Evolutionary conservation across 2,329 filamentous ascomycete species (phyloP).

Genomic region (Neophaeococcomyces mojaviensis): DNA sequence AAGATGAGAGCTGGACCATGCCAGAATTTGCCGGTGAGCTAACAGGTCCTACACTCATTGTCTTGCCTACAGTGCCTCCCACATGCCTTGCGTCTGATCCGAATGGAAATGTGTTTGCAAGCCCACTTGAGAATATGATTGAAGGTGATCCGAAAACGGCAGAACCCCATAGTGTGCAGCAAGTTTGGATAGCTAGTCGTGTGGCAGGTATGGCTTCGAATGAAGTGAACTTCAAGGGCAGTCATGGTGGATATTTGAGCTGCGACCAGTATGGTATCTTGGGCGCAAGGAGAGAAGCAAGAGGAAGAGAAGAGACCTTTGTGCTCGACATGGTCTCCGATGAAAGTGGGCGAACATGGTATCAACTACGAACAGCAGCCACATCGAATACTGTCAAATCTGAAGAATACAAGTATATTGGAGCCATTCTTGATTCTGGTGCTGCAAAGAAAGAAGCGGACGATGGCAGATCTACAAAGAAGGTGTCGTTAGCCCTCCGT

Average conservation of each 20-base stretch:
- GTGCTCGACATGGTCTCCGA: slow-evolving; percentile 11
- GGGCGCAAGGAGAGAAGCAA: slow-evolving; percentile 21
- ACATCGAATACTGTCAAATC: slow-evolving; percentile 12
- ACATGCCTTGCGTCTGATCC: slow-evolving; percentile 78
- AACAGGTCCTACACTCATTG: slow-evolving; percentile 71
- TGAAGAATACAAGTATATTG: slow-evolving; percentile 9
- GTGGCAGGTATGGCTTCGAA: slow-evolving; percentile 68
- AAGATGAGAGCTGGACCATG: slow-evolving; percentile 86
- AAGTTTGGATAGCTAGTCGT: slow-evolving; percentile 87
- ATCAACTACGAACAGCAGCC: slow-evolving; percentile 13
- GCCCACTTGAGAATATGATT: slow-evolving; percentile 76
- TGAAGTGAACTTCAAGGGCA: slow-evolving; percentile 72
- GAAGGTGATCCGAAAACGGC: slow-evolving; percentile 75
- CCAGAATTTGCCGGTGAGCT: slow-evolving; percentile 70
- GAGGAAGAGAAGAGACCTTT: slow-evolving; percentile 27
- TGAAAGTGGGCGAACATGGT: slow-evolving; percentile 10
- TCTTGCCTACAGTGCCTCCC: slow-evolving; percentile 66
- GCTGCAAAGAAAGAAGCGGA: slow-evolving; percentile 5
- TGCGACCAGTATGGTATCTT: slow-evolving; percentile 21
- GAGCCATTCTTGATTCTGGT: slow-evolving; percentile 7
- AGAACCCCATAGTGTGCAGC: slow-evolving; percentile 89
- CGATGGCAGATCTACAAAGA: slow-evolving; percentile 5
- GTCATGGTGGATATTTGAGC: slow-evolving; percentile 64
- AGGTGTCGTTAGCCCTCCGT: slow-evolving; percentile 18
- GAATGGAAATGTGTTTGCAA: slow-evolving; percentile 76